These are phyloP conservation scores for Sugiyamaella chiloensis DNA, from an alignment of 805 yeast genomes.

Conservation along the genomic window DNA sequence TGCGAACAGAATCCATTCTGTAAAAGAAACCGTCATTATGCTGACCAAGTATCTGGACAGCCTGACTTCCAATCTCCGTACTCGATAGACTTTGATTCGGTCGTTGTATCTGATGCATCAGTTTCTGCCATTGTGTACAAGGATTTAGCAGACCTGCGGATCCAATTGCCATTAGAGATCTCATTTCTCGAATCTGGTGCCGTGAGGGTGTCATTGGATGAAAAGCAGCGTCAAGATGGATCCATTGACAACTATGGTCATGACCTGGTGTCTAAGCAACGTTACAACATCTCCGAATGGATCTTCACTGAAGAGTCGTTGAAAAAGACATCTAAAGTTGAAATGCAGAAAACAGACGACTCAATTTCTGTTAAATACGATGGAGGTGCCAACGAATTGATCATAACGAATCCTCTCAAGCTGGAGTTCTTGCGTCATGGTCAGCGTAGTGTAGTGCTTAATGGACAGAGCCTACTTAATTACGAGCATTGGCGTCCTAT, in stretches of 20 bases:
- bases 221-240: conserved; percentile 42
- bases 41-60: conserved; percentile 33
- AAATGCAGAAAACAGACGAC: background rate
- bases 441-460: conserved; percentile 52
- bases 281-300: conserved; percentile 62
- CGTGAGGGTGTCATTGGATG: conserved; percentile 66
- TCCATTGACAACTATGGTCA: conserved; percentile 28
- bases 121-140: conserved; percentile 35
- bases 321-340: conserved; percentile 33
- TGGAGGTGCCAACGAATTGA: conserved; percentile 39
- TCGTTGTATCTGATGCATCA: conserved; percentile 32
- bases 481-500: conserved; percentile 77
- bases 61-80: conserved; percentile 28
- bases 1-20: conserved; percentile 86
- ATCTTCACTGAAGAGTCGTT: conserved; percentile 46
- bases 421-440: conserved; percentile 47
- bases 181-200: conserved; percentile 53
- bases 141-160: conserved; percentile 10
- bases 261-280: conserved; percentile 37
- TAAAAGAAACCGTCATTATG: conserved; percentile 69
- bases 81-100: conserved; percentile 38
- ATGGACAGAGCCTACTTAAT: conserved; percentile 69
- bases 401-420: conserved; percentile 49
- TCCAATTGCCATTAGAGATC: conserved; percentile 55
- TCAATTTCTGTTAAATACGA: conserved; percentile 31